phyloP scores from a whole-genome alignment of 2,329 filamentous ascomycete species.

The Ceratocystis lukuohia region DNA sequence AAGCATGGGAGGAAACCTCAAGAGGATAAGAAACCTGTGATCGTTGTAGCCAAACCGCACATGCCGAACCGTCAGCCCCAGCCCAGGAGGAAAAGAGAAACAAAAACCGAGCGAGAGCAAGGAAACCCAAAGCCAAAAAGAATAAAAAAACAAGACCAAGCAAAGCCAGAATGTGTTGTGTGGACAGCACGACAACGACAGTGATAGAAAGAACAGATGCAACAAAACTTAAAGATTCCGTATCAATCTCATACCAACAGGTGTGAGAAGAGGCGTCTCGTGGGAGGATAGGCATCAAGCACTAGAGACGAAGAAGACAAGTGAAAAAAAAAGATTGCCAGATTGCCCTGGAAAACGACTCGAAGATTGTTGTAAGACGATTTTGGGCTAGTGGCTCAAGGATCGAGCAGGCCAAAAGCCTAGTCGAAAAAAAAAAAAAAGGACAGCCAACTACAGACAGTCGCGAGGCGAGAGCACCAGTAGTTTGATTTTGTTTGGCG shows the following conservation, averaged over 20 bases:
- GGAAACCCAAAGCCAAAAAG: not conserved
- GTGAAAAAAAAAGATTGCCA: not conserved
- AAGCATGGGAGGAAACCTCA: not conserved
- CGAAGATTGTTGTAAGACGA: not conserved
- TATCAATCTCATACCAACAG: not conserved
- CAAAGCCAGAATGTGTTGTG: not conserved
- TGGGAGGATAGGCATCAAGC: not conserved
- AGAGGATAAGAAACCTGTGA: not conserved
- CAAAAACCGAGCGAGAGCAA: not conserved
- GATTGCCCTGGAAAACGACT: not conserved
- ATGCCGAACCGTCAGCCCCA: slow-evolving; percentile 10
- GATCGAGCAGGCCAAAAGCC: not conserved
- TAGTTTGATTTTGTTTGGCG: not conserved
- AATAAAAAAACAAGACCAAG: slow-evolving; percentile 2
- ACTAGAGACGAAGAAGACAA: not conserved
- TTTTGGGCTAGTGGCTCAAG: slow-evolving; percentile 1
- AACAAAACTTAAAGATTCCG: slow-evolving; percentile 3
- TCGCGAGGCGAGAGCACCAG: not conserved
- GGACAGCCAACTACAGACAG: not conserved
- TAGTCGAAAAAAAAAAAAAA: slow-evolving; percentile 5
- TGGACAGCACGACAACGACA: not conserved
- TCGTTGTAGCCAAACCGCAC: not conserved
- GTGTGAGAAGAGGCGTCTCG: not conserved
- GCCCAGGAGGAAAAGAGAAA: slow-evolving; percentile 2
- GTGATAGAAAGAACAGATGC: not conserved